These are phyloP conservation scores for Yamadazyma endophytica DNA, from an alignment of 805 yeast species.

Conservation along the genomic window DNA sequence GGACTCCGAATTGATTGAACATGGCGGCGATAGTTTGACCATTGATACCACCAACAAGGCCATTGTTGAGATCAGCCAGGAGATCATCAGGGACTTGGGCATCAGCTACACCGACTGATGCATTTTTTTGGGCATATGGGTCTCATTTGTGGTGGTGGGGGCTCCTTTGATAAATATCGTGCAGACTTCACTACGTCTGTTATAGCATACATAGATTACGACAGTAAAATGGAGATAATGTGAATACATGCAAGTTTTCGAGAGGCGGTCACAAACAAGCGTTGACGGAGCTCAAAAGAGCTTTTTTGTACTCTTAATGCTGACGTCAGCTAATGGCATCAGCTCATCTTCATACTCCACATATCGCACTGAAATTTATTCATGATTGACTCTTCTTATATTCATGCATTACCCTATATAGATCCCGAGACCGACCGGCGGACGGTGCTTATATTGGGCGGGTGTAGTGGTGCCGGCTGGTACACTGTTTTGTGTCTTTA, in stretches of 20 bases:
- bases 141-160: no score
- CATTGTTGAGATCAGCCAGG: conserved; percentile 22
- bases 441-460: conserved; percentile 76
- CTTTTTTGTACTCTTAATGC: no score
- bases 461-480: conserved; percentile 78
- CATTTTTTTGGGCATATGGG: no score
- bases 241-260: no score
- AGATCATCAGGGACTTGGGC: conserved; percentile 10
- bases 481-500: conserved; percentile 71
- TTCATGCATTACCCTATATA: conserved; percentile 52
- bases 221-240: no score
- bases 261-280: no score
- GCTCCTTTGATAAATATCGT: no score
- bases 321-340: no score
- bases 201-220: no score
- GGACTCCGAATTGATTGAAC: conserved; percentile 29
- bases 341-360: not conserved
- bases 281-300: no score
- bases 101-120: no score
- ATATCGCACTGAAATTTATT: not conserved
- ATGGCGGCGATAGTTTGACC: conserved; percentile 34
- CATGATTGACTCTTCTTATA: conserved; percentile 10
- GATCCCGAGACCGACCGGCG: conserved; percentile 53
- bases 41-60: conserved; percentile 31
- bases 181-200: no score